These are phyloP conservation scores for Spatholobus suberectus DNA, from an alignment of 306 rosid genomes.

Conservation along the genomic window DNA sequence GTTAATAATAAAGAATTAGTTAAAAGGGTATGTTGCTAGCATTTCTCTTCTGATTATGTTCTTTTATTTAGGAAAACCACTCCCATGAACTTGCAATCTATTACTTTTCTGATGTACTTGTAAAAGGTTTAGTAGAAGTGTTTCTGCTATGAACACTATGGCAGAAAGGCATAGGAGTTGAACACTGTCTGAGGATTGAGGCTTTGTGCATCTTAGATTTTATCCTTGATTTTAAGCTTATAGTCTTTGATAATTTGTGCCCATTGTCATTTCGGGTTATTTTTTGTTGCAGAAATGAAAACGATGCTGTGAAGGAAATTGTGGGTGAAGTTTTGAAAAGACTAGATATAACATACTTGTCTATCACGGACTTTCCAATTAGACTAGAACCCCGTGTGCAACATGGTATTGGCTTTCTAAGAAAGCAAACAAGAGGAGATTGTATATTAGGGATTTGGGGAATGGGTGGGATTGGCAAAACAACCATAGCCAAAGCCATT, in stretches of 20 bases:
- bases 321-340: not conserved
- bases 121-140: not conserved
- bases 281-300: not conserved
- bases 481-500: conserved; percentile 11
- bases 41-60: too few relatives aligned
- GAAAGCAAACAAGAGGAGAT: not conserved
- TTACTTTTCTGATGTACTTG: not conserved
- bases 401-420: not conserved
- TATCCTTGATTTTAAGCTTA: not conserved
- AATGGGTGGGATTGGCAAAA: conserved; percentile 6
- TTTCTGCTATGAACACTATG: not conserved
- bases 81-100: not conserved
- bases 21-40: too few relatives aligned
- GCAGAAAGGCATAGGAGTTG: too few relatives aligned
- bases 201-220: not conserved
- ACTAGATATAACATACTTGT: not conserved
- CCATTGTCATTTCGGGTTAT: not conserved
- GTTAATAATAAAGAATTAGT: too few relatives aligned
- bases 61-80: too few relatives aligned
- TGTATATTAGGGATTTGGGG: conserved; percentile 23
- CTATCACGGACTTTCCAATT: not conserved
- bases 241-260: not conserved
- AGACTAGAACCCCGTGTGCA: not conserved
- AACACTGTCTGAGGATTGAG: not conserved
- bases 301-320: not conserved